Evolutionary conservation across 768 basidiomycete species (phyloP).

Genomic region (Mycena kentingensis): DNA sequence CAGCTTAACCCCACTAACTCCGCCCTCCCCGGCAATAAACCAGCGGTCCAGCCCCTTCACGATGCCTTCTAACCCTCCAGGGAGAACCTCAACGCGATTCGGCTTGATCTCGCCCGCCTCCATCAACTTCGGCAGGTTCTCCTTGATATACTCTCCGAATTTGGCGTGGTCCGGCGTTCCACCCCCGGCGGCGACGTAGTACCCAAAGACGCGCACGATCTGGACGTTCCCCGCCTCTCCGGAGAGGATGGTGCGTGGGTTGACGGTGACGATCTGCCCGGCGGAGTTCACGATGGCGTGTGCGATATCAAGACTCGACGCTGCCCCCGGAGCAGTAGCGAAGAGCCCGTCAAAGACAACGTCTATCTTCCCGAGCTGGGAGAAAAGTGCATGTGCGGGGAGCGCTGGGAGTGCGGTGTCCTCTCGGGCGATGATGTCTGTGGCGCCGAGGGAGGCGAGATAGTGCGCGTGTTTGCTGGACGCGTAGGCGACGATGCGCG

Average conservation of each 20-base stretch:
- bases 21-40: no score
- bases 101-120: conserved; percentile 45
- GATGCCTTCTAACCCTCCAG: conserved; percentile 46
- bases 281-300: conserved; percentile 3
- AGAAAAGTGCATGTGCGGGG: not conserved
- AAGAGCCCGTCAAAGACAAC: conserved; percentile 12
- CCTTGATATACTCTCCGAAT: conserved; percentile 18
- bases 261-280: conserved; percentile 1
- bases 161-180: conserved; percentile 26
- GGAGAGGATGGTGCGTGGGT: not conserved
- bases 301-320: conserved; percentile 4
- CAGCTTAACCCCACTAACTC: no score
- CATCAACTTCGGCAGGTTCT: conserved; percentile 29
- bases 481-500: conserved; percentile 35
- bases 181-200: conserved; percentile 21
- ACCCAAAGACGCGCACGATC: conserved; percentile 1
- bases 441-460: conserved; percentile 36
- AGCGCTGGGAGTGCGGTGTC: conserved; percentile 3
- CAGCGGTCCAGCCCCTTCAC: conserved; percentile 42
- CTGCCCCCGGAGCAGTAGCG: not conserved
- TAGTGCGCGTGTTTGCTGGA: conserved; percentile 38
- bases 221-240: not conserved
- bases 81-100: conserved; percentile 43
- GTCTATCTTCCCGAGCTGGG: not conserved
- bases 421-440: conserved; percentile 33